Conservation (phyloP, 345 rosid genomes). For the Pistacia atlantica region DNA sequence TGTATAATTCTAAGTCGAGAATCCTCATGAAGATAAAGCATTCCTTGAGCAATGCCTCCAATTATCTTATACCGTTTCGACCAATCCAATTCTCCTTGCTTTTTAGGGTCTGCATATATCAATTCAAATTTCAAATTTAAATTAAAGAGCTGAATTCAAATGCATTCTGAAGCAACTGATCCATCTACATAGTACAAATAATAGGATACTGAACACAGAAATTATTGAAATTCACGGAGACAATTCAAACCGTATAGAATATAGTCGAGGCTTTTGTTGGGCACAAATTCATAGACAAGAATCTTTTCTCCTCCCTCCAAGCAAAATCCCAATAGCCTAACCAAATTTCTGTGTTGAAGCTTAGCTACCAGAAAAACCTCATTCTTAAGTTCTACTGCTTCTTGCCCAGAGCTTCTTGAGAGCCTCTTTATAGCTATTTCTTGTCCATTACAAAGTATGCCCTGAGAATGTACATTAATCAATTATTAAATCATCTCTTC, state of each 20-base stretch:
- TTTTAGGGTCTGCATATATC: constrained; percentile 32
- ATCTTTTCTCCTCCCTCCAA: constrained; percentile 45
- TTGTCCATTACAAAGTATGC: constrained; percentile 29
- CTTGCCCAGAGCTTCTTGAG: constrained; percentile 42
- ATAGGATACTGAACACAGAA: neutral
- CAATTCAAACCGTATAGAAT: constrained; percentile 32
- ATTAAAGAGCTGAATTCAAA: neutral
- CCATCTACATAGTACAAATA: neutral
- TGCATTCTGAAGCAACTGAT: neutral
- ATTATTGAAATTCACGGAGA: neutral
- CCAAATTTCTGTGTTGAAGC: constrained; percentile 43
- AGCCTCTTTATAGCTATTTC: constrained; percentile 48
- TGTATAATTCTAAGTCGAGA: constrained; percentile 54
- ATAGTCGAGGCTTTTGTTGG: constrained; percentile 48
- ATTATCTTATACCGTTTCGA: constrained; percentile 48
- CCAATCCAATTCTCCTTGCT: constrained; percentile 45
- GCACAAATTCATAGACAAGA: constrained; percentile 54
- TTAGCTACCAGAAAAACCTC: constrained; percentile 35
- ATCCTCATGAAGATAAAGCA: constrained; percentile 58
- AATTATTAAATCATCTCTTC: neutral
- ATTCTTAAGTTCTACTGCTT: constrained; percentile 35
- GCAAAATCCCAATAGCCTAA: constrained; percentile 48
- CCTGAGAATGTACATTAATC: constrained; percentile 9
- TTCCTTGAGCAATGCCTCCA: constrained; percentile 52
- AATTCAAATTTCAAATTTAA: neutral